Evolutionary conservation across 495 filamentous ascomycete genomes (phyloP).

Genomic region (Bryoglossum gracile): DNA sequence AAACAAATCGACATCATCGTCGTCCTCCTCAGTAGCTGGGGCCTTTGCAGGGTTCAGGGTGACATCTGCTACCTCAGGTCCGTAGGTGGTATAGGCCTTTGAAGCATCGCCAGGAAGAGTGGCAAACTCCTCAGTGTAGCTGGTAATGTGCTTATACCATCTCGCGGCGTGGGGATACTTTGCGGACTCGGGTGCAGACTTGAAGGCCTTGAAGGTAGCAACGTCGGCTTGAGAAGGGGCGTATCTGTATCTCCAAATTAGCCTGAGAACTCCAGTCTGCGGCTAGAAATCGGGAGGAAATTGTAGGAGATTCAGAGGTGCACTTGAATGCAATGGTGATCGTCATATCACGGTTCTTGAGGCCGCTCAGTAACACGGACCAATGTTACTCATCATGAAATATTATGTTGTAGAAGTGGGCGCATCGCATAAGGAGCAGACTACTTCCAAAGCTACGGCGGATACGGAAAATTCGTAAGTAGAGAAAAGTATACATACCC

Average conservation of each 20-base stretch:
- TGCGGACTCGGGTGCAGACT: conserved; percentile 59
- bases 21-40: conserved; percentile 55
- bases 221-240: conserved; percentile 91
- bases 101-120: conserved; percentile 87
- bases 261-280: neutral
- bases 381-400: conserved; percentile 84
- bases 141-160: conserved; percentile 98
- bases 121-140: conserved; percentile 84
- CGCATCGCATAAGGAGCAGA: no score
- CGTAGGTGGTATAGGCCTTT: conserved; percentile 81
- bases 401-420: conserved; percentile 14
- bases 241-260: conserved; percentile 51
- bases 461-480: conserved; percentile 11
- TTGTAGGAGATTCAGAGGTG: conserved; percentile 63
- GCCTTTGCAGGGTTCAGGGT: conserved; percentile 83
- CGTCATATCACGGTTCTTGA: conserved; percentile 94
- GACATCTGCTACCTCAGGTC: conserved; percentile 69
- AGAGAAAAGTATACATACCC: conserved; percentile 57
- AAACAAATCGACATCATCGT: conserved; percentile 85
- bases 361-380: conserved; percentile 99
- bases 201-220: conserved; percentile 84
- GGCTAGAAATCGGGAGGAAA: neutral
- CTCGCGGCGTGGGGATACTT: conserved; percentile 92
- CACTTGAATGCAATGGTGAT: conserved; percentile 65
- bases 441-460: no score